These are phyloP conservation scores for Sungouiozyma intestinalis DNA, from an alignment of 805 yeast genomes.

Conservation along the genomic window DNA sequence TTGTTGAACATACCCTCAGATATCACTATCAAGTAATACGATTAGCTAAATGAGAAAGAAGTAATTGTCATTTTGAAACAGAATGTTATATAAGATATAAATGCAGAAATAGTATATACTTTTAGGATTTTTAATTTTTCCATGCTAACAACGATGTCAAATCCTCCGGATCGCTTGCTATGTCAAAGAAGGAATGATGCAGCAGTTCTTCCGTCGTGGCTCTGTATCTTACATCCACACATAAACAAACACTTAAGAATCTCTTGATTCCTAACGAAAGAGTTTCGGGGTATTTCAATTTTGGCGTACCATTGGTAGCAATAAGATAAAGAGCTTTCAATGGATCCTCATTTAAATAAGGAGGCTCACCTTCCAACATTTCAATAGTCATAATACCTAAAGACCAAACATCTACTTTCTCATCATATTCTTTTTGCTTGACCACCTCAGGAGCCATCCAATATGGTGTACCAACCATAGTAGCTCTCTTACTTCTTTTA, in stretches of 20 bases:
- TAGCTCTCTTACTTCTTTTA: conserved; percentile 79
- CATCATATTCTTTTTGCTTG: conserved; percentile 88
- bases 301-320: conserved; percentile 96
- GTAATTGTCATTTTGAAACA: too few species aligned
- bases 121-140: conserved; percentile 21
- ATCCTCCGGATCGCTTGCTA: conserved; percentile 50
- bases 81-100: conserved; percentile 1
- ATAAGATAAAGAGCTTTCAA: conserved; percentile 85
- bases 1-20: too few species aligned
- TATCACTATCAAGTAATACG: too few species aligned
- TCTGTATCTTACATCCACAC: conserved; percentile 87
- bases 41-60: too few species aligned
- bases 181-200: conserved; percentile 59
- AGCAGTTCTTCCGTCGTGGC: conserved; percentile 85
- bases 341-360: conserved; percentile 93
- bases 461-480: conserved; percentile 99
- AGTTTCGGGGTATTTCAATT: conserved; percentile 78
- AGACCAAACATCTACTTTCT: conserved; percentile 97
- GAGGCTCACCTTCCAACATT: conserved; percentile 99
- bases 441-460: conserved; percentile 99
- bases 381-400: conserved; percentile 97
- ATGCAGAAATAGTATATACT: neutral
- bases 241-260: conserved; percentile 80
- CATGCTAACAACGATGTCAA: conserved; percentile 50
- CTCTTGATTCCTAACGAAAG: conserved; percentile 70